Evolutionary conservation across 768 basidiomycete species (phyloP).

Genomic region (Naganishia vishniacii): DNA sequence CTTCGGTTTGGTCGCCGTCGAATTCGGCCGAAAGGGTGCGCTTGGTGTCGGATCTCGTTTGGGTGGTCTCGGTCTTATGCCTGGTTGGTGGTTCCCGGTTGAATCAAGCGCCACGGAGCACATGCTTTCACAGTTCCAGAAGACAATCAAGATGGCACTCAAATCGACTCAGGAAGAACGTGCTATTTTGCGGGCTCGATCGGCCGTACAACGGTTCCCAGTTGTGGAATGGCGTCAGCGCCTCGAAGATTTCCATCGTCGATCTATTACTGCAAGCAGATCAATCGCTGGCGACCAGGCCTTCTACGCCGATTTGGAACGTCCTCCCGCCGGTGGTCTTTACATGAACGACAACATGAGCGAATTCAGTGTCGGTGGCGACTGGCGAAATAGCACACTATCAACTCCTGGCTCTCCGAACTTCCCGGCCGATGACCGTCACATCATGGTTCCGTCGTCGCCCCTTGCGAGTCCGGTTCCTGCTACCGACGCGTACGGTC

Average conservation of each 20-base stretch:
- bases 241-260: conserved; percentile 87
- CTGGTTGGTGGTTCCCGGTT: conserved; percentile 98
- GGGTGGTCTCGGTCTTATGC: conserved; percentile 93
- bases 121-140: conserved; percentile 88
- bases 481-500: conserved; percentile 29
- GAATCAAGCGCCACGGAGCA: conserved; percentile 87
- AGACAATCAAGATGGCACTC: conserved; percentile 88
- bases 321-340: conserved; percentile 20
- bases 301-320: conserved; percentile 50
- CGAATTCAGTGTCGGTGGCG: conserved; percentile 30
- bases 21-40: conserved; percentile 93
- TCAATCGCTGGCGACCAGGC: conserved; percentile 64
- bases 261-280: conserved; percentile 71
- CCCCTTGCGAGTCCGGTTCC: conserved; percentile 28
- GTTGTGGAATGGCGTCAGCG: conserved; percentile 96
- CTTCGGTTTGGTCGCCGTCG: conserved; percentile 90
- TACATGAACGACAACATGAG: conserved; percentile 27
- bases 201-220: conserved; percentile 92
- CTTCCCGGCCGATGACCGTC: conserved; percentile 14
- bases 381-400: conserved; percentile 27
- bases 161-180: conserved; percentile 87
- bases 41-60: conserved; percentile 90
- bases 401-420: conserved; percentile 25
- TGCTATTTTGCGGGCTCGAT: conserved; percentile 84
- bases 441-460: conserved; percentile 14